Evolutionary conservation across 495 filamentous ascomycete species (phyloP).

Genomic region (Umbilicaria muhlenbergii): DNA sequence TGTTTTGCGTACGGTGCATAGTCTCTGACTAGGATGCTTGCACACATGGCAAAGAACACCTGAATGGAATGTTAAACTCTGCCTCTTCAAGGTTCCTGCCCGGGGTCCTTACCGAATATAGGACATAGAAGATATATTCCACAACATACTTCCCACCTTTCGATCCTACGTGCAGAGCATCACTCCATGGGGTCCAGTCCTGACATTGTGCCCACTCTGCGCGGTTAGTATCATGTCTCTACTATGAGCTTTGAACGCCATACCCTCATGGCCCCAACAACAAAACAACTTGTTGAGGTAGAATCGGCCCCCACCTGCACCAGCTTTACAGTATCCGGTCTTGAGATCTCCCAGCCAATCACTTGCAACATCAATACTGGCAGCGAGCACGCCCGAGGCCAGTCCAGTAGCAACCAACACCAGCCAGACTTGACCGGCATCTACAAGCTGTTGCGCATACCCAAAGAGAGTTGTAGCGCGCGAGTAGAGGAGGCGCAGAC

Average conservation of each 20-base stretch:
- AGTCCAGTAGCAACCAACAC: conserved; percentile 68
- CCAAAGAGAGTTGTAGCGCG: conserved; percentile 57
- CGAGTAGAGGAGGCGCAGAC: conserved; percentile 58
- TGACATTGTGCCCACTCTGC: conserved; percentile 56
- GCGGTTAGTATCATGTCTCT: background rate
- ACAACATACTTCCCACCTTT: conserved; percentile 57
- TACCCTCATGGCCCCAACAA: conserved; percentile 77
- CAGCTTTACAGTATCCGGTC: conserved; percentile 69
- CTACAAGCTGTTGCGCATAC: conserved; percentile 52
- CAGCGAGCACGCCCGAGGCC: conserved; percentile 69
- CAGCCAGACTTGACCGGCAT: conserved; percentile 83
- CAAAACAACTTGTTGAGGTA: conserved; percentile 86
- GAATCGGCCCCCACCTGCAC: conserved; percentile 62
- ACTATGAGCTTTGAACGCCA: conserved; percentile 5
- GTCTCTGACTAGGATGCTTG: conserved; percentile 62
- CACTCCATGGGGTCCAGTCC: conserved; percentile 77
- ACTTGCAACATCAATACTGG: conserved; percentile 78
- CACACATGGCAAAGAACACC: conserved; percentile 66
- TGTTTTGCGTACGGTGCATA: conserved; percentile 87
- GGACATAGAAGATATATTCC: conserved; percentile 72
- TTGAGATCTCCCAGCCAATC: conserved; percentile 93
- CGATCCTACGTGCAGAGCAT: conserved; percentile 48
- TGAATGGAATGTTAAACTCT: conserved; percentile 19
- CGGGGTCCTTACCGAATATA: conserved; percentile 50
- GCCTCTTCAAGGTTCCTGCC: background rate